Percentiles rank a stretch among this genome's conserved stretches.
phyloP scores from a whole-genome alignment of 176 grass and related monocot species.

The Oryza coarctata region DNA sequence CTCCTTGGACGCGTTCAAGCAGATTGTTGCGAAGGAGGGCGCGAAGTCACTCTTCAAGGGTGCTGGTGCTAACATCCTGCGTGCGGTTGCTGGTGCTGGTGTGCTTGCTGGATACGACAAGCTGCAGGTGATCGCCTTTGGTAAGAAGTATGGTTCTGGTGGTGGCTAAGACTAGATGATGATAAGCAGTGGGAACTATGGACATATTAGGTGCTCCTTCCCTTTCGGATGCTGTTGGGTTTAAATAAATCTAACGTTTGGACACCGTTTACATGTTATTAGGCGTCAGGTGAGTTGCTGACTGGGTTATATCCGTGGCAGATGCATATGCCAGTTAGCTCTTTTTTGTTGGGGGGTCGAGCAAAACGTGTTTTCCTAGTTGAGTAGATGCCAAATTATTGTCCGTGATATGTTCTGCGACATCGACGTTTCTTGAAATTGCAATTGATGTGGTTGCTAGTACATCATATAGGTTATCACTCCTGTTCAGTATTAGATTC shows the following conservation, averaged over 20 bases:
- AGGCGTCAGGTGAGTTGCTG: constrained; percentile 8
- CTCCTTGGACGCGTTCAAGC: constrained; percentile 59
- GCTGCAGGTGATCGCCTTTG: constrained; percentile 57
- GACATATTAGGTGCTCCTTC: constrained; percentile 20
- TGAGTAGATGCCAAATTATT: not conserved
- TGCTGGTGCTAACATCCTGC: constrained; percentile 59
- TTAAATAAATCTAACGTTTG: constrained; percentile 12
- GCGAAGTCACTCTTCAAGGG: constrained; percentile 62
- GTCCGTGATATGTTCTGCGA: not conserved
- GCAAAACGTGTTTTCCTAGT: not conserved
- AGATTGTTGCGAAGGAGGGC: constrained; percentile 59
- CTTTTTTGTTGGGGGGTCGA: not conserved
- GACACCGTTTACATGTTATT: constrained; percentile 22
- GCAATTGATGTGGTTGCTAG: not conserved
- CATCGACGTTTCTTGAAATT: not conserved
- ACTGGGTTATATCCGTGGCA: not conserved
- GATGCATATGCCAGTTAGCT: not conserved
- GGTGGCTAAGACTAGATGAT: constrained; percentile 43
- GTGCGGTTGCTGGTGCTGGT: constrained; percentile 62
- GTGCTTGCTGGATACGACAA: constrained; percentile 63
- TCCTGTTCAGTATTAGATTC: too few species aligned
- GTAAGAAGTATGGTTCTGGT: constrained; percentile 67
- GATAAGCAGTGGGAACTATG: not conserved
- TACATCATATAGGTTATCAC: too few species aligned
- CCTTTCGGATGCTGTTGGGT: not conserved